A percentile compares a stretch with the other conserved stretches of the same genome.
phyloP scores from a whole-genome alignment of 2,329 filamentous ascomycete species.

The Coniella lustricola region DNA sequence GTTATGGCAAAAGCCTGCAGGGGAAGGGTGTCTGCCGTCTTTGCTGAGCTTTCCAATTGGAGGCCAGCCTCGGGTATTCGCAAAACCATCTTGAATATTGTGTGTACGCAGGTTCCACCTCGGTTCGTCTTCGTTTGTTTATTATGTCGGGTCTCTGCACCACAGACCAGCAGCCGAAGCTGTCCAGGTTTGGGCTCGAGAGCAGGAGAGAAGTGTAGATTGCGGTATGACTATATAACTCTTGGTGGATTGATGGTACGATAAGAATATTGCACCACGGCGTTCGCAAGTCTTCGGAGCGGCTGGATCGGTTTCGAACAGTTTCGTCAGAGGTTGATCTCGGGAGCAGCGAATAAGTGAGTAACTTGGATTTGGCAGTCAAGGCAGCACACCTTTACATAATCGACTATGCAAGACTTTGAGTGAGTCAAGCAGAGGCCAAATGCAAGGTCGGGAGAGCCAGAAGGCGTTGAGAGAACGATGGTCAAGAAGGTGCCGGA shows the following conservation, averaged over 20 bases:
- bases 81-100: constrained; percentile 31
- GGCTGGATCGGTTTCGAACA: background rate
- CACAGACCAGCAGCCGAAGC: constrained; percentile 16
- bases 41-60: constrained; percentile 46
- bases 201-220: constrained; percentile 1
- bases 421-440: background rate
- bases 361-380: constrained; percentile 4
- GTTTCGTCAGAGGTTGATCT: constrained; percentile 6
- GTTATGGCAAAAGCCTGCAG: constrained; percentile 51
- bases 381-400: constrained; percentile 12
- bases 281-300: no score
- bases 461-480: background rate
- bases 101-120: constrained; percentile 12
- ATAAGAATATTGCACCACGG: no score
- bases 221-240: no score
- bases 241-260: background rate
- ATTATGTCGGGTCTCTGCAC: constrained; percentile 11
- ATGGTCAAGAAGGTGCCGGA: background rate
- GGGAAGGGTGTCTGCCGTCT: constrained; percentile 36
- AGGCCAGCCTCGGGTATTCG: constrained; percentile 52
- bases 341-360: constrained; percentile 7
- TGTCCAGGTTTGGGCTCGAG: constrained; percentile 13
- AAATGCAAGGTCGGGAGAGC: background rate
- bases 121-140: background rate
- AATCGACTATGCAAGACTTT: constrained; percentile 6